Base-by-base conservation (phyloP, 306 rosid species). In the Rubus idaeus region DNA sequence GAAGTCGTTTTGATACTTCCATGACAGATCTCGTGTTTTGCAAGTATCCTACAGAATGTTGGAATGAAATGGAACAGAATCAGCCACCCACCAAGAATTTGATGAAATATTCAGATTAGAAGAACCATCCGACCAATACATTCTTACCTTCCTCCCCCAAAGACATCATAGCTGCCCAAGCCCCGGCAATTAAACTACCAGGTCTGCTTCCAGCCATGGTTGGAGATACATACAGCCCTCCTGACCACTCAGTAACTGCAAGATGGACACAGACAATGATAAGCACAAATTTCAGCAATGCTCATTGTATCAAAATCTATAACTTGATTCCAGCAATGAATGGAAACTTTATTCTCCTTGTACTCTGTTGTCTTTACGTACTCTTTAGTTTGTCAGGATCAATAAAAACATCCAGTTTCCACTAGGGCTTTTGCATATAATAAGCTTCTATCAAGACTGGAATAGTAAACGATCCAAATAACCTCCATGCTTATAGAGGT, bases 191-290 rank as follows among this genome's bases (percentile, higher is more conserved):
- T 64, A 90, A 90, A 75, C 96, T 66, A 77, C 98, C 98, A 57
- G 98, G 95, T 79, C 98, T 87, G 88, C 98, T 95, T 78, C 98
- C 98, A 75, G 97, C 98, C 37, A 92, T 90, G 80, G 96, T 90
- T 77, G 96, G 98, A 79, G 98, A 95, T 49, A 95, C 96, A 67
- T 92, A 95, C 45, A 95, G 82, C 83, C 98, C 98, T 77, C 98
- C 98, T 35, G 96, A 88, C 98, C 98, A 95, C 86, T 95, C 98
- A 1, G 96, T 92, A 82, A 90, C 98, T 94, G 90, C 84, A 78
- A 51, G 61, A 75, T 42, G 71, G 46, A 73, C 11, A 58, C 14
- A 10, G 39, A 21, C 1, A 0, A 16, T 73, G 12, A 73, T 64
- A 18, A 73, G 70, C 53, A 42, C 21, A 30, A 47, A 13, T 17